These are phyloP conservation scores for Penicillium expansum DNA, from an alignment of 2,329 filamentous ascomycete genomes.

Conservation along the genomic window DNA sequence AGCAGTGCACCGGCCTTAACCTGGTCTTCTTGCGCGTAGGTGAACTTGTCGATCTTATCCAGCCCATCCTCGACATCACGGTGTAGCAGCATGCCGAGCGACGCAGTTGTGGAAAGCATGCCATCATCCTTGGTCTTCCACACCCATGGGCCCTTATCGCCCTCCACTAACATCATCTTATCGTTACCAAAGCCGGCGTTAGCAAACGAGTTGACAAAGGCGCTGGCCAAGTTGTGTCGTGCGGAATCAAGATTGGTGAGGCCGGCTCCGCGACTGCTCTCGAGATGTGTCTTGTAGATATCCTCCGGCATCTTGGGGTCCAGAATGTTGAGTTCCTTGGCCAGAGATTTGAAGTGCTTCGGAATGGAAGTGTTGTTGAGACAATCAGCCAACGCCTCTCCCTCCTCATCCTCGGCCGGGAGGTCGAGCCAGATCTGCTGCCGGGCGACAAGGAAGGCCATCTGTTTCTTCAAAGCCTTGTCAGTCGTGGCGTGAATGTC, in stretches of 20 bases:
- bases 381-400: slow-evolving; percentile 74
- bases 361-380: slow-evolving; percentile 83
- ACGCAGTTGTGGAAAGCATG: slow-evolving; percentile 94
- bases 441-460: slow-evolving; percentile 87
- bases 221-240: slow-evolving; percentile 89
- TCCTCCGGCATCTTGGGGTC: slow-evolving; percentile 97
- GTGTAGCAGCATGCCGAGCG: slow-evolving; percentile 82
- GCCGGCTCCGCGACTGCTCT: slow-evolving; percentile 88
- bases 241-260: slow-evolving; percentile 95
- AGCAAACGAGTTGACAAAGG: slow-evolving; percentile 94
- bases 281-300: slow-evolving; percentile 98
- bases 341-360: slow-evolving; percentile 89
- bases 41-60: slow-evolving; percentile 93
- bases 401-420: slow-evolving; percentile 62
- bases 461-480: slow-evolving; percentile 81
- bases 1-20: slow-evolving; percentile 90
- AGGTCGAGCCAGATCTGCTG: slow-evolving; percentile 83
- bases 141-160: slow-evolving; percentile 89
- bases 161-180: slow-evolving; percentile 94
- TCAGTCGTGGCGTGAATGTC: slow-evolving; percentile 81
- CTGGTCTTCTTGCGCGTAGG: slow-evolving; percentile 75
- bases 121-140: slow-evolving; percentile 99
- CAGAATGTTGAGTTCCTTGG: slow-evolving; percentile 92
- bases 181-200: slow-evolving; percentile 95
- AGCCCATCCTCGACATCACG: slow-evolving; percentile 93